A percentile compares a stretch with the other conserved stretches of the same genome.
These are phyloP conservation scores for Nicotiana benthamiana DNA, from an alignment of 257 asterid species.

Conservation along the genomic window DNA sequence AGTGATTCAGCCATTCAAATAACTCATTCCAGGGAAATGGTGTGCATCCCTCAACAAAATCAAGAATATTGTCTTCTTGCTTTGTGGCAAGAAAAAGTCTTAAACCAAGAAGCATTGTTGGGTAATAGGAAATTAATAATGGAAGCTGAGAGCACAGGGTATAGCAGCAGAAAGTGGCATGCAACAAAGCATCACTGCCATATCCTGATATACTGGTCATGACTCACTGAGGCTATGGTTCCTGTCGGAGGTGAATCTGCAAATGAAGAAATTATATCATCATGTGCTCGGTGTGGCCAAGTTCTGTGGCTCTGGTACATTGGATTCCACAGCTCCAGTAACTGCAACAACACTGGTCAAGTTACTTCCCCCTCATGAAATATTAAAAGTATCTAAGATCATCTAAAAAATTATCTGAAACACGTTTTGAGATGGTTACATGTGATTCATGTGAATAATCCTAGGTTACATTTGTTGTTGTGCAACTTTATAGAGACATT, in stretches of 20 bases:
- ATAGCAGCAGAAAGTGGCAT: too few relatives aligned
- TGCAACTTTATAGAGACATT: not conserved
- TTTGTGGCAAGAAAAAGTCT: too few relatives aligned
- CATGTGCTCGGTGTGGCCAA: conserved; percentile 24
- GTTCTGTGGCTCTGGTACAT: conserved; percentile 15
- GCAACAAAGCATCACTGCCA: conserved; percentile 21
- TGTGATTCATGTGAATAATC: too few relatives aligned
- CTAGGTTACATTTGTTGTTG: not conserved
- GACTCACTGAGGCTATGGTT: conserved; percentile 35
- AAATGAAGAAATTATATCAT: conserved; percentile 22
- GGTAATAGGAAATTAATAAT: too few relatives aligned
- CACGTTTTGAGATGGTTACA: too few relatives aligned
- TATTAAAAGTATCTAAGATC: not conserved
- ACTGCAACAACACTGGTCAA: conserved; percentile 18
- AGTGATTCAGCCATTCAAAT: conserved; percentile 81
- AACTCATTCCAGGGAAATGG: conserved; percentile 56
- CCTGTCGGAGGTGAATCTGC: conserved; percentile 22
- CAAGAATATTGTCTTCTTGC: too few relatives aligned
- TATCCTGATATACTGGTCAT: conserved; percentile 32
- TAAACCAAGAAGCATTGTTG: too few relatives aligned
- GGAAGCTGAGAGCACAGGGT: too few relatives aligned
- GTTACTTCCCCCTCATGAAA: not conserved
- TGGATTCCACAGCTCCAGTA: conserved; percentile 42
- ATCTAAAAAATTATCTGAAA: too few relatives aligned
- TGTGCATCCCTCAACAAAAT: conserved; percentile 21